Percentiles rank a stretch among this genome's conserved stretches.
These are phyloP conservation scores for Moelleriella libera DNA, from an alignment of 2,329 filamentous ascomycete species.

Conservation along the genomic window DNA sequence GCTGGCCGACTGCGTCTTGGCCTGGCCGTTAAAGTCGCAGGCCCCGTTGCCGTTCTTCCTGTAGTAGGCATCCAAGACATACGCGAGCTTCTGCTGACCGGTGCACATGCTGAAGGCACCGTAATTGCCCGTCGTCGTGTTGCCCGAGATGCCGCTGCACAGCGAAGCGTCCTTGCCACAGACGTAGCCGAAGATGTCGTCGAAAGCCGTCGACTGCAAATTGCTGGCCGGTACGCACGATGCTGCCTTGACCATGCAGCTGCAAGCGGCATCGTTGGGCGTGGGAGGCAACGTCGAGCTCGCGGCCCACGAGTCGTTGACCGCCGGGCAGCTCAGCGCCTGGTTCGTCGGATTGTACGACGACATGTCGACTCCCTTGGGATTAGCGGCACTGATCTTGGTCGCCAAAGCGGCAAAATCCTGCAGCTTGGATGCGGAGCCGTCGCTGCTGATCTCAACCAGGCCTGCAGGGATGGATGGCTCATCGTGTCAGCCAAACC, in stretches of 20 bases:
- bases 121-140: constrained; percentile 36
- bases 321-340: constrained; percentile 57
- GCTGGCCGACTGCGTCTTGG: constrained; percentile 34
- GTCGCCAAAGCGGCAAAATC: constrained; percentile 64
- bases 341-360: constrained; percentile 66
- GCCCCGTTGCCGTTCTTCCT: constrained; percentile 34
- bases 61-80: constrained; percentile 64
- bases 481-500: background rate
- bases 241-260: constrained; percentile 70
- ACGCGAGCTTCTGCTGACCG: constrained; percentile 55
- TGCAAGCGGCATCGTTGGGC: constrained; percentile 66
- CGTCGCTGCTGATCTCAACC: constrained; percentile 39
- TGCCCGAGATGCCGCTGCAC: constrained; percentile 50
- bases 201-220: constrained; percentile 44
- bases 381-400: constrained; percentile 53
- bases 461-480: constrained; percentile 34
- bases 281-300: constrained; percentile 61
- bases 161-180: constrained; percentile 43
- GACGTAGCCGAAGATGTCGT: constrained; percentile 60
- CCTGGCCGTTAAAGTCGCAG: constrained; percentile 60
- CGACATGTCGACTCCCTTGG: constrained; percentile 49
- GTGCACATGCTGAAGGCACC: constrained; percentile 70
- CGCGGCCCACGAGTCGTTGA: constrained; percentile 48
- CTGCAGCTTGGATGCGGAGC: constrained; percentile 47
- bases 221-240: constrained; percentile 51